A percentile compares a stretch with the other conserved stretches of the same genome.
These are phyloP conservation scores for Leccinum imitatum DNA, from an alignment of 768 basidiomycete genomes.

Conservation along the genomic window DNA sequence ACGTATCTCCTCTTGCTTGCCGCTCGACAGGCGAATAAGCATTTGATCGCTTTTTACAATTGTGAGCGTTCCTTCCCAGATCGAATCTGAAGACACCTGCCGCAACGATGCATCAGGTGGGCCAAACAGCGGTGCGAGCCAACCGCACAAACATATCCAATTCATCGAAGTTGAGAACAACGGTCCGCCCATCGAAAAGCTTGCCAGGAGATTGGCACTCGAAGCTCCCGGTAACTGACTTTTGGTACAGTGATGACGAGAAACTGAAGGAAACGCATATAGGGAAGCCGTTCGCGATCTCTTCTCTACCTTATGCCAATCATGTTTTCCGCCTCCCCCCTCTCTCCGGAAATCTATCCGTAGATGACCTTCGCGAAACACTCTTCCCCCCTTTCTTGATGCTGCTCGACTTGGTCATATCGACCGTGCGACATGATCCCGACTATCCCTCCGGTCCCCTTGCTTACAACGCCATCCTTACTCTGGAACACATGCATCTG, in stretches of 20 bases:
- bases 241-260: not conserved
- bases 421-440: slow-evolving; percentile 66
- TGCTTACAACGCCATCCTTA: slow-evolving; percentile 83
- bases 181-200: slow-evolving; percentile 75
- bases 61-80: slow-evolving; percentile 44
- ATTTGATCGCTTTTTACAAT: slow-evolving; percentile 86
- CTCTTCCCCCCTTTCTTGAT: slow-evolving; percentile 65
- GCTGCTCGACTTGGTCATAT: slow-evolving; percentile 75
- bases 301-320: slow-evolving; percentile 74
- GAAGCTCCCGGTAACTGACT: slow-evolving; percentile 38
- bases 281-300: slow-evolving; percentile 76
- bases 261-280: slow-evolving; percentile 7
- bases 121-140: slow-evolving; percentile 80
- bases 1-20: slow-evolving; percentile 73
- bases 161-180: slow-evolving; percentile 65
- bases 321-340: slow-evolving; percentile 57
- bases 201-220: slow-evolving; percentile 57
- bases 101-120: slow-evolving; percentile 51
- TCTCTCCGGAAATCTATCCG: slow-evolving; percentile 21
- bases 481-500: slow-evolving; percentile 80
- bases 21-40: slow-evolving; percentile 56
- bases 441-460: slow-evolving; percentile 61
- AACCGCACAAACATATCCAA: slow-evolving; percentile 90
- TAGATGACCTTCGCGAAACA: slow-evolving; percentile 46
- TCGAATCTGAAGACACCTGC: not conserved